Percentiles rank a stretch among this genome's conserved stretches.
phyloP scores from a whole-genome alignment of 2,329 filamentous ascomycete genomes.

The Alternaria alternata region DNA sequence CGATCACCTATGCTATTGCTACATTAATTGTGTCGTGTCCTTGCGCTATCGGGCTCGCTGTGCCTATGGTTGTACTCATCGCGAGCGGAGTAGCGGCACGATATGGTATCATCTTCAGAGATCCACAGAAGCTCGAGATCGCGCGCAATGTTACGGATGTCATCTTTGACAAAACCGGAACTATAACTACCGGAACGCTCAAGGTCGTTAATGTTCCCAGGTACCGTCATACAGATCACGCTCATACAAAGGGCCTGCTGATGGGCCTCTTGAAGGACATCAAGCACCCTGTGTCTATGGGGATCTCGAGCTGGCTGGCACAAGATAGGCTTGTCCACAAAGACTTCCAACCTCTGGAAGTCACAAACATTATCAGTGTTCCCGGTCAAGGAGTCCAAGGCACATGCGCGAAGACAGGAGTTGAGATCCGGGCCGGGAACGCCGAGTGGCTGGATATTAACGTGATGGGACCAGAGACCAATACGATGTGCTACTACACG shows the following conservation, averaged over 20 bases:
- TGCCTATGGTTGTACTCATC: slow-evolving; percentile 81
- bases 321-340: slow-evolving; percentile 12
- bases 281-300: slow-evolving; percentile 62
- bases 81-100: slow-evolving; percentile 71
- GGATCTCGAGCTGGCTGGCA: slow-evolving; percentile 46
- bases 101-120: slow-evolving; percentile 73
- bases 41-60: slow-evolving; percentile 77
- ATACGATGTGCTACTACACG: slow-evolving; percentile 48
- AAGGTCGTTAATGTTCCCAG: slow-evolving; percentile 42
- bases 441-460: slow-evolving; percentile 56
- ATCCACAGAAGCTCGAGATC: slow-evolving; percentile 69
- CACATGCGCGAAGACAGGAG: slow-evolving; percentile 27
- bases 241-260: slow-evolving; percentile 33
- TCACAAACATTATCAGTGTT: slow-evolving; percentile 46
- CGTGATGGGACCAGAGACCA: slow-evolving; percentile 41
- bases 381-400: slow-evolving; percentile 57
- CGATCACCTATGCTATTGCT: slow-evolving; percentile 75
- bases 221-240: slow-evolving; percentile 21
- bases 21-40: slow-evolving; percentile 80
- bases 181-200: slow-evolving; percentile 68
- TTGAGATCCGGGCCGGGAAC: slow-evolving; percentile 56
- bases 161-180: slow-evolving; percentile 84
- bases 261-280: slow-evolving; percentile 55
- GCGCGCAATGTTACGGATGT: slow-evolving; percentile 70
- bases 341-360: slow-evolving; percentile 16